These are phyloP conservation scores for Urostyla sp. DNA, from an alignment of 73 alveolate species.

Conservation along the genomic window DNA sequence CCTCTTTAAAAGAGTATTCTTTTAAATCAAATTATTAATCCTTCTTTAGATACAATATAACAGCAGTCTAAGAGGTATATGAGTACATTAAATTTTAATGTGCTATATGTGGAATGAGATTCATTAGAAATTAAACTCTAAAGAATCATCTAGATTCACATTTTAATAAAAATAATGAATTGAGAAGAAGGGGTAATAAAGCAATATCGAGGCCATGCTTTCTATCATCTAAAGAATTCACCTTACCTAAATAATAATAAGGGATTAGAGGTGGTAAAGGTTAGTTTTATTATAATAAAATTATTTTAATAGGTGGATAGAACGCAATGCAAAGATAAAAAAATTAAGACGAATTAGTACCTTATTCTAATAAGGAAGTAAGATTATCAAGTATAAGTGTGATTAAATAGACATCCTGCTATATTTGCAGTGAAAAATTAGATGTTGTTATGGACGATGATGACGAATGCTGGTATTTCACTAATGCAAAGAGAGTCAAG, in stretches of 20 bases:
- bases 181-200: slow-evolving; percentile 35
- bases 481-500: slow-evolving; percentile 20
- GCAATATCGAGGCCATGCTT: slow-evolving; percentile 39
- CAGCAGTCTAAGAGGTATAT: slow-evolving; percentile 33
- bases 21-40: not conserved
- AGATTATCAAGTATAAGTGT: not conserved
- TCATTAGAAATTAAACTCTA: slow-evolving; percentile 41
- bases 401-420: slow-evolving; percentile 18
- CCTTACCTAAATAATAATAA: slow-evolving; percentile 1
- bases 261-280: not conserved
- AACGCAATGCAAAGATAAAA: not conserved
- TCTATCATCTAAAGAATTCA: slow-evolving; percentile 6
- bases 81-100: slow-evolving; percentile 44
- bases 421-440: slow-evolving; percentile 31
- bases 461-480: slow-evolving; percentile 43
- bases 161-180: slow-evolving; percentile 45
- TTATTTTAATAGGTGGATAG: slow-evolving; percentile 11
- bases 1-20: slow-evolving; percentile 12
- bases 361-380: slow-evolving; percentile 22
- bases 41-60: slow-evolving; percentile 1
- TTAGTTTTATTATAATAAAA: not conserved
- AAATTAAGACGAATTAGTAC: slow-evolving; percentile 24
- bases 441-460: slow-evolving; percentile 18
- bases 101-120: slow-evolving; percentile 42
- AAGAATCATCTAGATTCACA: slow-evolving; percentile 46